A percentile compares a stretch with the other conserved stretches of the same genome.
Conservation (phyloP, 2,329 filamentous ascomycete genomes). For the Bertia moriformis region DNA sequence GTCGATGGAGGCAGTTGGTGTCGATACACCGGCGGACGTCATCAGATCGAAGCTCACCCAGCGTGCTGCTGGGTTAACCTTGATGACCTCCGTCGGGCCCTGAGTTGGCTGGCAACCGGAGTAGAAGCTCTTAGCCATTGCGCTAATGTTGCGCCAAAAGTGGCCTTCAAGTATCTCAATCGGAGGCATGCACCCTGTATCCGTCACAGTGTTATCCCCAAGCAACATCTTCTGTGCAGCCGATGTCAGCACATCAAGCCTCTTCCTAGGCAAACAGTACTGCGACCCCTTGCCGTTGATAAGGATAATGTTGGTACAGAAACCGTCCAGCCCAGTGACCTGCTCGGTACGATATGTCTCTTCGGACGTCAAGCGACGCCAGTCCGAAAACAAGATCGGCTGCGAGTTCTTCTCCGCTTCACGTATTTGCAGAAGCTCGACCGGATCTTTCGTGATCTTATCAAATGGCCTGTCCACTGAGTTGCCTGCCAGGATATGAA, state of each 20-base stretch:
- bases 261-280: constrained; percentile 5
- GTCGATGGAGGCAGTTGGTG: constrained; percentile 11
- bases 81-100: not conserved
- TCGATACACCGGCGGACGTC: not conserved
- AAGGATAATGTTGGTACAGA: constrained; percentile 7
- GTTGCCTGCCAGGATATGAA: constrained; percentile 8
- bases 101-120: not conserved
- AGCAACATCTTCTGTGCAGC: not conserved
- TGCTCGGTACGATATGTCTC: constrained; percentile 3
- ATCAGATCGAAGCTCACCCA: not conserved
- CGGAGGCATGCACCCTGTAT: not conserved
- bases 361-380: constrained; percentile 7
- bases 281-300: constrained; percentile 9
- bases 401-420: constrained; percentile 4
- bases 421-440: constrained; percentile 2
- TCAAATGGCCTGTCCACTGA: constrained; percentile 4
- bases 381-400: constrained; percentile 6
- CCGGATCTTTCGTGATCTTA: constrained; percentile 5
- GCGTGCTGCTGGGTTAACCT: not conserved
- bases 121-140: not conserved
- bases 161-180: not conserved
- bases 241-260: not conserved
- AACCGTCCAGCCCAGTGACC: constrained; percentile 5
- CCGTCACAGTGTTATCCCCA: not conserved
- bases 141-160: not conserved